Conservation (phyloP, 2,329 filamentous ascomycete genomes). For the Hypoxylon sp. region DNA sequence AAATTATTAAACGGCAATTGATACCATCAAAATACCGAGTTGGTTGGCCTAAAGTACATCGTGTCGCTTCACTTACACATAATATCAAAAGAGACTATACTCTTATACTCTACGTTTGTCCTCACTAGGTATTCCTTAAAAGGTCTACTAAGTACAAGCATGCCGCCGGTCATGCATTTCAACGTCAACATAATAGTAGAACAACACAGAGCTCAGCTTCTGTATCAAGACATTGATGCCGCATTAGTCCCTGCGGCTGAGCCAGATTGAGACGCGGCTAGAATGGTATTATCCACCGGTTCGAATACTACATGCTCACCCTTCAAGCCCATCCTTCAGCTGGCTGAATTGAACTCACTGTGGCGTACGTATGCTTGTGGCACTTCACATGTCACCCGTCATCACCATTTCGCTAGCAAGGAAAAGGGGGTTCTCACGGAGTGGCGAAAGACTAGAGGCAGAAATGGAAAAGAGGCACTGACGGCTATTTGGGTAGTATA, state of each 20-base stretch:
- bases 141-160: background rate
- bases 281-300: slow-evolving; percentile 20
- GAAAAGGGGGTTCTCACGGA: slow-evolving; percentile 3
- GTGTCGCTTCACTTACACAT: slow-evolving; percentile 19
- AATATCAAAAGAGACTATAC: slow-evolving; percentile 1
- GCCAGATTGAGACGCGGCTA: slow-evolving; percentile 33
- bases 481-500: background rate
- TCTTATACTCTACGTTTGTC: background rate
- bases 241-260: slow-evolving; percentile 39
- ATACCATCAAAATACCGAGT: slow-evolving; percentile 13
- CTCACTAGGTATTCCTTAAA: background rate
- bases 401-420: slow-evolving; percentile 3
- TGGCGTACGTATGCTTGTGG: slow-evolving; percentile 25
- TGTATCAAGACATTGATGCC: slow-evolving; percentile 26
- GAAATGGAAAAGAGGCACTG: slow-evolving; percentile 3
- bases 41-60: slow-evolving; percentile 16
- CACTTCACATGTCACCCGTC: slow-evolving; percentile 17
- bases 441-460: slow-evolving; percentile 3
- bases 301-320: slow-evolving; percentile 16
- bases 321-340: slow-evolving; percentile 24
- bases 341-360: slow-evolving; percentile 20
- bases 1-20: slow-evolving; percentile 8
- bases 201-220: slow-evolving; percentile 31
- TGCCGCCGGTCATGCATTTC: slow-evolving; percentile 8
- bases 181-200: slow-evolving; percentile 22